phyloP scores from a whole-genome alignment of 2,329 filamentous ascomycete genomes.

The Trichoderma afroharzianum region DNA sequence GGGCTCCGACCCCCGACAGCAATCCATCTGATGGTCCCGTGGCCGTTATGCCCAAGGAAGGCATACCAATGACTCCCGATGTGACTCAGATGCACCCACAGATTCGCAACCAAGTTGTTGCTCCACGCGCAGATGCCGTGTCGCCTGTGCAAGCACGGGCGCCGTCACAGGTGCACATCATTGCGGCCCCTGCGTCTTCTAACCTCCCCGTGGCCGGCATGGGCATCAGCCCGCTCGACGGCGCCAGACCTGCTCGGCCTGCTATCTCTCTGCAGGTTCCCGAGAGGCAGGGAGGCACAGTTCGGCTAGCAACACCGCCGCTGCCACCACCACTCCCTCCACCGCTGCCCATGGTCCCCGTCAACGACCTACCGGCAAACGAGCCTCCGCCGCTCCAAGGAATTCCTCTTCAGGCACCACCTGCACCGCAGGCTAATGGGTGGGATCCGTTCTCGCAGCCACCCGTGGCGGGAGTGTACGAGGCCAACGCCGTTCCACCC shows the following conservation, averaged over 20 bases:
- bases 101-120: conserved; percentile 1
- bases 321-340: conserved; percentile 34
- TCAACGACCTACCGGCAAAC: conserved; percentile 41
- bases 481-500: background rate
- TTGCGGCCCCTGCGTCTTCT: background rate
- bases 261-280: conserved; percentile 41
- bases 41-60: background rate
- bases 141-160: background rate
- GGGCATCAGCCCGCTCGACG: conserved; percentile 13
- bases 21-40: conserved; percentile 38
- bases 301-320: conserved; percentile 59
- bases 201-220: background rate
- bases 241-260: conserved; percentile 31
- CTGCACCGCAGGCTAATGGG: background rate
- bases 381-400: background rate
- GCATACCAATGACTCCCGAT: background rate
- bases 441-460: conserved; percentile 25
- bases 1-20: conserved; percentile 46
- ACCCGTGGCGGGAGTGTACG: conserved; percentile 21
- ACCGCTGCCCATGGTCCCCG: conserved; percentile 44
- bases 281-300: conserved; percentile 55
- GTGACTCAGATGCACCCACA: conserved; percentile 8
- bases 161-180: background rate
- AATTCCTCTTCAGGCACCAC: background rate
- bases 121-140: background rate